Percentiles rank a stretch among this genome's conserved stretches.
These are phyloP conservation scores for Apophysomyces elegans DNA, from an alignment of 371 early-diverging fungal species.

Conservation along the genomic window DNA sequence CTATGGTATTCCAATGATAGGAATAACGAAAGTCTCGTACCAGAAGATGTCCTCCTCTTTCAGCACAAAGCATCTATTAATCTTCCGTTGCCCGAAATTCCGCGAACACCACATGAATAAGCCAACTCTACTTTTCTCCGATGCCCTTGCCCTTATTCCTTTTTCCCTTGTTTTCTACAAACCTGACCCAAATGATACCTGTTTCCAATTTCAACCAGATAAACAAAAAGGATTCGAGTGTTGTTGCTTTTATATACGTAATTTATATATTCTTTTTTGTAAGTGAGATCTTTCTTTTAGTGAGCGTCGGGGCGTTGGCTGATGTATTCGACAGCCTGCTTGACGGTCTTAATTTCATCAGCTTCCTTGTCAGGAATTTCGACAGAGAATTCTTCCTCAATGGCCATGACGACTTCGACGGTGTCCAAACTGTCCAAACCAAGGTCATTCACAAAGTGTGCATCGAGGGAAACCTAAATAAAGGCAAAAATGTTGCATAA, in stretches of 20 bases:
- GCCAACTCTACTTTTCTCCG: too few relatives aligned
- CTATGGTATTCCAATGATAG: too few relatives aligned
- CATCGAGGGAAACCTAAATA: slow-evolving; percentile 76
- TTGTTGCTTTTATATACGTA: not conserved
- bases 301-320: slow-evolving; percentile 77
- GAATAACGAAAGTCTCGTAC: too few relatives aligned
- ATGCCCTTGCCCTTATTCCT: too few relatives aligned
- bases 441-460: slow-evolving; percentile 93
- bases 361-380: slow-evolving; percentile 98
- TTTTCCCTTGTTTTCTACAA: too few relatives aligned
- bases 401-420: slow-evolving; percentile 98
- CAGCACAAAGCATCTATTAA: too few relatives aligned
- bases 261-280: not conserved
- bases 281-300: slow-evolving; percentile 44
- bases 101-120: too few relatives aligned
- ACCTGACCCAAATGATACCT: not conserved
- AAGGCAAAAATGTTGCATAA: not conserved
- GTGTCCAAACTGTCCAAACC: slow-evolving; percentile 95
- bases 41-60: too few relatives aligned
- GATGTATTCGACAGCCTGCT: slow-evolving; percentile 90
- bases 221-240: not conserved
- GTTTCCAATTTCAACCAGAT: not conserved
- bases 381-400: slow-evolving; percentile 98
- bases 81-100: too few relatives aligned
- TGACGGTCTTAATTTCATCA: slow-evolving; percentile 89